A percentile compares a stretch with the other conserved stretches of the same genome.
Evolutionary conservation across 805 yeast genomes (phyloP).

Genomic region (Komagataella mondaviorum): DNA sequence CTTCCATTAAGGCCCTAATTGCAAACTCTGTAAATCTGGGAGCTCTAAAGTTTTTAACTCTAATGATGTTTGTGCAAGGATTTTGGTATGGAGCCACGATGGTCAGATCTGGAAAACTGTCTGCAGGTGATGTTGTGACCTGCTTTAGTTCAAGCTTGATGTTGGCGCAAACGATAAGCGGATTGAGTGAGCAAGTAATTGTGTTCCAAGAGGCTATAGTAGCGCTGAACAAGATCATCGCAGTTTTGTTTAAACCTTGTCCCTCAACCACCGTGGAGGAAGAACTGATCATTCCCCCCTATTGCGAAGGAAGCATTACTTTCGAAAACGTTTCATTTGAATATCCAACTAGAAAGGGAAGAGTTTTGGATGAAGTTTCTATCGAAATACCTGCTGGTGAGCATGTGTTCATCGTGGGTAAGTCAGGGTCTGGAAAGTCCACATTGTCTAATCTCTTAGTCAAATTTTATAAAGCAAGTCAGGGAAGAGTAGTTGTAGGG

Average conservation of each 20-base stretch:
- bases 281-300: not conserved
- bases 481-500: constrained; percentile 51
- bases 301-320: constrained; percentile 33
- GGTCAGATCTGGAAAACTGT: constrained; percentile 34
- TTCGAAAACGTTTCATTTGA: constrained; percentile 46
- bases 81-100: constrained; percentile 81
- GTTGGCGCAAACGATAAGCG: constrained; percentile 48
- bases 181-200: constrained; percentile 42
- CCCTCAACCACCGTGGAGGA: not conserved
- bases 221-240: constrained; percentile 40
- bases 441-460: constrained; percentile 55
- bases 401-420: constrained; percentile 62
- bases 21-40: constrained; percentile 44
- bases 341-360: constrained; percentile 43
- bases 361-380: constrained; percentile 33
- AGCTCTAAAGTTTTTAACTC: constrained; percentile 37
- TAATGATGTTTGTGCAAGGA: constrained; percentile 78
- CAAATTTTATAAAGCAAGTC: constrained; percentile 34
- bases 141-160: constrained; percentile 74
- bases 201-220: constrained; percentile 60
- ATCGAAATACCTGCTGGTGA: constrained; percentile 29
- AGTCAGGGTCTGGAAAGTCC: constrained; percentile 91
- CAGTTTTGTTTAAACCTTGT: constrained; percentile 15
- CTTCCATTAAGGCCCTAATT: constrained; percentile 30
- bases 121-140: constrained; percentile 58